These are phyloP conservation scores for Eremomyces bilateralis DNA, from an alignment of 495 filamentous ascomycete genomes.

Conservation along the genomic window DNA sequence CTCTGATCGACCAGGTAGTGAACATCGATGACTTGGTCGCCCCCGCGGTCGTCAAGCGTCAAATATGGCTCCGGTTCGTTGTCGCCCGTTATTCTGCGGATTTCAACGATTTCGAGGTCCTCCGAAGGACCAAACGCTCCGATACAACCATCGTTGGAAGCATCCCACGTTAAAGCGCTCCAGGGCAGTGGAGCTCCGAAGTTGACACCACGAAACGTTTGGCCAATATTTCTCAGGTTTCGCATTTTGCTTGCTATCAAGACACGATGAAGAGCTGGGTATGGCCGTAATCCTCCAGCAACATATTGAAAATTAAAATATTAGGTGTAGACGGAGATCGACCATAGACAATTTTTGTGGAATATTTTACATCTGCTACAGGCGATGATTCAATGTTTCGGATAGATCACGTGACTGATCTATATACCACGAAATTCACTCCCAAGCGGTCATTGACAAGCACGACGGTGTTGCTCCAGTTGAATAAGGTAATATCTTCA, in stretches of 20 bases:
- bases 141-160: constrained; percentile 13
- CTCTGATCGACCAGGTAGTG: constrained; percentile 67
- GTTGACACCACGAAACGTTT: constrained; percentile 10
- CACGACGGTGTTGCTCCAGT: too few species aligned
- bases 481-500: too few species aligned
- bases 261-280: not conserved
- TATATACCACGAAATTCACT: too few species aligned
- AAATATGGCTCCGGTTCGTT: constrained; percentile 3
- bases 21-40: constrained; percentile 48
- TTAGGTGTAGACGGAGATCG: too few species aligned
- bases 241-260: constrained; percentile 11
- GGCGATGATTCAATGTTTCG: too few species aligned
- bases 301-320: not conserved
- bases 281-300: too few species aligned
- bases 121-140: constrained; percentile 17
- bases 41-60: too few species aligned
- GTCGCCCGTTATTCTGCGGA: constrained; percentile 5
- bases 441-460: too few species aligned
- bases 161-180: constrained; percentile 17
- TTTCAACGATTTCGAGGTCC: constrained; percentile 14
- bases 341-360: too few species aligned
- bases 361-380: too few species aligned
- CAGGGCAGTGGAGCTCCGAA: constrained; percentile 10
- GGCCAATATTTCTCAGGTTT: constrained; percentile 15
- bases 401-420: too few species aligned